Base-by-base conservation (phyloP, 225 moss, liverwort and hornwort genomes). In the Takakia lepidozioides region DNA sequence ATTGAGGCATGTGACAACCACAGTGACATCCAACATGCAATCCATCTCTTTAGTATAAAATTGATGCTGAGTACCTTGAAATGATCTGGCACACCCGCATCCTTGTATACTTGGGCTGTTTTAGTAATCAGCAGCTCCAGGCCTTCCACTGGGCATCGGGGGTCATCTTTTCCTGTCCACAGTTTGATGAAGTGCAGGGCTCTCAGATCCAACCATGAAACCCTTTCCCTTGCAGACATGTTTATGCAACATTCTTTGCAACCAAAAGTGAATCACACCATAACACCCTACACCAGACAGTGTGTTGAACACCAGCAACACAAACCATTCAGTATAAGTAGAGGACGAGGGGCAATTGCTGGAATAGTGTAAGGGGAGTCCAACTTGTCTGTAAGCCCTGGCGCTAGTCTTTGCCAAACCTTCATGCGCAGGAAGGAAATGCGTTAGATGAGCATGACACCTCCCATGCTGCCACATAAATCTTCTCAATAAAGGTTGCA, bases 391-490 rank as follows among this genome's bases (percentile, higher is more conserved):
- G 75, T 72, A 49, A 95, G 54, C 25, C 95, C 95, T 0, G 95
- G 95, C 30, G 90, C 80, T 25, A 95, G 69, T 37, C 78, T 76
- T 51, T 67, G 72, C 95, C 95, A 95, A 29, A 95, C 93, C 86
- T 89, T 63, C 70, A 64, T 36, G 22, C 52, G 21, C 27, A 56
- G 29, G n/a, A 43, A 2, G 24, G 14, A n/a, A 11, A 48, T 24
- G 22, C 47, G n/a, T 23, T 0, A 28, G 10, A 25, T 25, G 8
- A 10, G 47, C 40, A 41, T 17, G n/a, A 16, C 3, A 41, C 8
- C 2, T 3, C 20, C 18, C 41, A 19, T 8, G 4, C 13, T 46
- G 25, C 45, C 20, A 46, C 32, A 32, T 11, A 32, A 32, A 32
- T 32, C 32, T n/a, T n/a, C n/a, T n/a, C n/a, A n/a, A n/a, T n/a